Evolutionary conservation across 352 stramenopile species (phyloP).

Genomic region (Pythium aristosporum): DNA sequence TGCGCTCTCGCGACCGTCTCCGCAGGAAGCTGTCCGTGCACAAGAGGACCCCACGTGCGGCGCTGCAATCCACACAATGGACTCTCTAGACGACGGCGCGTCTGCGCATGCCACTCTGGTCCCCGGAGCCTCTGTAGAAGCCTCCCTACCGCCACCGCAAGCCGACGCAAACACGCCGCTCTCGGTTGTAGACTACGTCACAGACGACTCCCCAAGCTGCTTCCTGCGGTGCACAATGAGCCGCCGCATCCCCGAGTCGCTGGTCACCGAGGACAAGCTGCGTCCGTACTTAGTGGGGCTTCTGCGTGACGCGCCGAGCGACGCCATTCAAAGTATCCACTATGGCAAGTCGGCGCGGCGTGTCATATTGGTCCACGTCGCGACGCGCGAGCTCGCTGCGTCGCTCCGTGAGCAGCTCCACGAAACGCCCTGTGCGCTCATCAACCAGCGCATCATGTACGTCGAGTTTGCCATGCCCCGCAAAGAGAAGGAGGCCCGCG

Average conservation of each 20-base stretch:
- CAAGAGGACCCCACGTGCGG: background rate
- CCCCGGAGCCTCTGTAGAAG: background rate
- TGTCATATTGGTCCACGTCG: conserved; percentile 50
- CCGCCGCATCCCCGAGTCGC: conserved; percentile 54
- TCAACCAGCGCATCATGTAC: conserved; percentile 64
- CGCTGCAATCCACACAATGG: background rate
- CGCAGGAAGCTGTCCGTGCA: background rate
- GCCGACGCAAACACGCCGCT: background rate
- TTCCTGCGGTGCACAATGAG: conserved; percentile 77
- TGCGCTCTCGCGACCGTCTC: background rate
- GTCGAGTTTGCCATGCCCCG: conserved; percentile 67
- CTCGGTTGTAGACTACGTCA: conserved; percentile 46
- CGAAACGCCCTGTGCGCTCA: conserved; percentile 52
- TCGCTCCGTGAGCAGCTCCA: conserved; percentile 50
- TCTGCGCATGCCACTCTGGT: background rate
- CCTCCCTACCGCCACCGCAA: background rate
- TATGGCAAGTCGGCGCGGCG: conserved; percentile 59
- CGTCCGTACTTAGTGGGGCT: conserved; percentile 44
- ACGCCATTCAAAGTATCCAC: conserved; percentile 42
- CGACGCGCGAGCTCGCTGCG: conserved; percentile 23
- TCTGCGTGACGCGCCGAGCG: conserved; percentile 12
- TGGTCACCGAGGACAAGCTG: conserved; percentile 50
- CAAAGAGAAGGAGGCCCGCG: conserved; percentile 66
- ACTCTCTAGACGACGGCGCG: background rate
- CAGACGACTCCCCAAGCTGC: conserved; percentile 45